Evolutionary conservation across 2,329 filamentous ascomycete genomes (phyloP), one percentile per base, ranked within the genome.

Genomic region (Lachnellula subtilissima): DNA sequence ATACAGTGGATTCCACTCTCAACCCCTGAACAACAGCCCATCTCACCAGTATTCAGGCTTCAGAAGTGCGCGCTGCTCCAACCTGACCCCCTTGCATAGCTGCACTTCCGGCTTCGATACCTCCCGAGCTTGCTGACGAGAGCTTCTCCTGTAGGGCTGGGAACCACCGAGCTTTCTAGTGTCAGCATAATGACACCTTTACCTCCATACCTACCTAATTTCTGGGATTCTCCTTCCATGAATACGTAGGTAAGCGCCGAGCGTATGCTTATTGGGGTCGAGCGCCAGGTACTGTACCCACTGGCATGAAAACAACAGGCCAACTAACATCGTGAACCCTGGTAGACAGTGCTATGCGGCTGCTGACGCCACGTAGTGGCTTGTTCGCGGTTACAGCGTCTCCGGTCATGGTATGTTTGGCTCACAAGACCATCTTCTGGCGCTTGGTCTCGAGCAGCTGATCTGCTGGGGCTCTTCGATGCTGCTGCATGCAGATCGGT

Each of bases 381-480:
- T 40, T 45, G 45, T 32, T 17, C n/a, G 45, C 45, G 45, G 23
- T 23, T 23, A 19, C 14, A 15, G 37, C n/a, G 49, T 50, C 32
- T 56, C 47, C 51, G 53, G 48, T 54, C 51, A 59, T 48, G 22
- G 45, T 56, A 50, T 48, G 4, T 45, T 48, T 48, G 37, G 51
- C 15, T 14, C 12, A 28, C n/a, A 22, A n/a, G 45, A 32, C 14
- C 8, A 12, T 22, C 22, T 32, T 5, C 12, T 28, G 22, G 12
- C 28, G 28, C 28, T 32, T 32, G 4, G 28, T 9, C 28, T 32
- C 11, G 28, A 32, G 9, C 28, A 2, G 28, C 28, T 32, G 28
- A 12, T 32, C 28, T 32, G 14, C 45, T n/a, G 23, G 45, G 23
- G 45, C 8, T 14, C 45, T 47, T 47, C 23, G 23, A 28, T 47